Base-by-base conservation (phyloP, 2,329 filamentous ascomycete genomes). In the Tolypocladium cylindrosporum region DNA sequence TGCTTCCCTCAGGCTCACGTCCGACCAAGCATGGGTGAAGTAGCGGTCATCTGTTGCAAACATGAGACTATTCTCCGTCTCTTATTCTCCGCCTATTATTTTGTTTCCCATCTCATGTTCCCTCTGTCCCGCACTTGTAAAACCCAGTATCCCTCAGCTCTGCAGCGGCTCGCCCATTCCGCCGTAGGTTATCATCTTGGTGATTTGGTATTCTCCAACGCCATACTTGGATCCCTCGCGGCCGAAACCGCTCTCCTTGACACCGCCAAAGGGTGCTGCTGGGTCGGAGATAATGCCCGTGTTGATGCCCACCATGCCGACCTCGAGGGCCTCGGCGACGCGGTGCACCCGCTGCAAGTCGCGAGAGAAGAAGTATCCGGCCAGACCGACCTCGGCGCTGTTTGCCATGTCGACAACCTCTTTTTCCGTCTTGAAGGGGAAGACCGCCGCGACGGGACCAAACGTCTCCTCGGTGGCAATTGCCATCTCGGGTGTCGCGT, bases 401-500 rank as follows among this genome's bases (percentile, higher is more conserved):
- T 99, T 99, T 4, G 94, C 93, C 63, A 93, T 75, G 61, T 82
- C 79, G 37, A 97, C 85, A 6, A 96, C 94, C 67, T 97, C 92
- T 56, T 88, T 86, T 74, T 97, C 94, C 0, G 87, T 91, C 53
- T 90, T 83, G 69, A 97, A 99, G 54, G 86, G 82, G 78, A 97
- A 97, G 16, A 97, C 74, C 0, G 89, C 93, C 0, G 92, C 93
- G 0, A 97, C 89, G 3, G 94, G 94, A 0, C 94, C 94, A 70
- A 99, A 99, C 0, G 93, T 99, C 78, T 99, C 94, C 73, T 97
- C 93, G 1, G 78, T 78, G 5, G 90, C 87, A 64, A 97, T 81
- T 60, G 83, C 80, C 94, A 97, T 97, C 48, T 92, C 85, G 59
- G 81, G 78, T 13, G 80, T 96, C 87, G 96, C 93, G 61, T 89